Evolutionary conservation across 768 basidiomycete genomes (phyloP).

Genomic region (Boletus huronensis): DNA sequence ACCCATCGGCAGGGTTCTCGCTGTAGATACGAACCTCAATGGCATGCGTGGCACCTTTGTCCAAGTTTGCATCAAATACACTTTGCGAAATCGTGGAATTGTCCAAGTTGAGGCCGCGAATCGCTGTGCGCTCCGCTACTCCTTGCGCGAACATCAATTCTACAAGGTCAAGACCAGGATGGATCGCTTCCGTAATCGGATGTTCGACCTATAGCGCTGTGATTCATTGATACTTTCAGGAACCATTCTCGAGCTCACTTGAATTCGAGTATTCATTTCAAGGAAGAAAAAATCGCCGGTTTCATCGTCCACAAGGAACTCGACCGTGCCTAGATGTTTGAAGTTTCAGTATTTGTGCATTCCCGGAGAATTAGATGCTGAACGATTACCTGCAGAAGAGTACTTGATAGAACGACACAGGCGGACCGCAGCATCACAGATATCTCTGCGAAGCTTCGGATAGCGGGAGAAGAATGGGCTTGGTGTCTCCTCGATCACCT

Average conservation of each 20-base stretch:
- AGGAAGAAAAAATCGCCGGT: slow-evolving; percentile 60
- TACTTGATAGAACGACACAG: slow-evolving; percentile 51
- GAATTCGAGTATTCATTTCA: slow-evolving; percentile 70
- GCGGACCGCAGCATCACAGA: slow-evolving; percentile 52
- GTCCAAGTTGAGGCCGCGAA: slow-evolving; percentile 14
- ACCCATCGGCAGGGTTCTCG: slow-evolving; percentile 57
- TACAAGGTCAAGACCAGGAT: slow-evolving; percentile 58
- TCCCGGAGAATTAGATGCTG: background rate
- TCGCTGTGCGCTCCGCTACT: slow-evolving; percentile 32
- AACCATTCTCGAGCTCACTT: slow-evolving; percentile 30
- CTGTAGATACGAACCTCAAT: slow-evolving; percentile 61
- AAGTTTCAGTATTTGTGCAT: background rate
- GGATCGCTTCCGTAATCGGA: slow-evolving; percentile 54
- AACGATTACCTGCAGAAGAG: slow-evolving; percentile 49
- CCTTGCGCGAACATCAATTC: slow-evolving; percentile 63
- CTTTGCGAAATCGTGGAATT: slow-evolving; percentile 36
- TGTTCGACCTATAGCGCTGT: slow-evolving; percentile 53
- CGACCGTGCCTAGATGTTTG: slow-evolving; percentile 50
- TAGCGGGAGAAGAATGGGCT: slow-evolving; percentile 51
- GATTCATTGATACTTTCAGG: background rate
- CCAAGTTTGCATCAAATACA: slow-evolving; percentile 31
- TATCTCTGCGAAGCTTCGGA: slow-evolving; percentile 42
- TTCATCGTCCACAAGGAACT: slow-evolving; percentile 57
- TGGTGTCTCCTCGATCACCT: slow-evolving; percentile 68
- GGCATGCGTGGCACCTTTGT: slow-evolving; percentile 31